phyloP scores from a whole-genome alignment of 1,284 basidiomycete species.

The Trichosporon sp. region DNA sequence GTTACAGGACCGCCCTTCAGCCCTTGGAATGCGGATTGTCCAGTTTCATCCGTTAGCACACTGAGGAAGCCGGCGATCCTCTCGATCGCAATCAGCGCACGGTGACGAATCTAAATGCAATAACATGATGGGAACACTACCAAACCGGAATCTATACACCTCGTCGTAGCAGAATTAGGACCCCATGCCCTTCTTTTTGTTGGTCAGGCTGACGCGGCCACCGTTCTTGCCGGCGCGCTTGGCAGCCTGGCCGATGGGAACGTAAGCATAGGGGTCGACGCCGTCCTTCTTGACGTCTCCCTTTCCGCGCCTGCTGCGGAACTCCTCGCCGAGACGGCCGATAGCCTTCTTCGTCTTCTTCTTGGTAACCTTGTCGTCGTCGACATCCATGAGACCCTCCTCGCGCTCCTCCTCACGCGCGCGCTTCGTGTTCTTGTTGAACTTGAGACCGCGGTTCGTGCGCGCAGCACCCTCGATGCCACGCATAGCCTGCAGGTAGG shows the following conservation, averaged over 20 bases:
- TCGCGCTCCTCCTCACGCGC: constrained; percentile 69
- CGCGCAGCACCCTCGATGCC: constrained; percentile 81
- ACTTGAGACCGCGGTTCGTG: constrained; percentile 83
- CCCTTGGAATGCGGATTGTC: too few relatives aligned
- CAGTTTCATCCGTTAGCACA: background rate
- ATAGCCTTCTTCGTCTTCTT: constrained; percentile 58
- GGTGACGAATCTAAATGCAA: constrained; percentile 10
- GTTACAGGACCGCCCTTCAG: too few relatives aligned
- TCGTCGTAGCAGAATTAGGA: constrained; percentile 21
- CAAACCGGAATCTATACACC: constrained; percentile 17
- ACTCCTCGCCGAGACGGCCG: constrained; percentile 75
- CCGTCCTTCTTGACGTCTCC: constrained; percentile 87
- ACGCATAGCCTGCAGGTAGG: constrained; percentile 80
- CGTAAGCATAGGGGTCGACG: constrained; percentile 87
- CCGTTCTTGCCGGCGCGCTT: constrained; percentile 38
- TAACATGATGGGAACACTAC: constrained; percentile 18
- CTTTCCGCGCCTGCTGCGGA: constrained; percentile 75
- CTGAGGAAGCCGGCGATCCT: background rate
- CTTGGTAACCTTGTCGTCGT: constrained; percentile 67
- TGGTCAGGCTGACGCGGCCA: constrained; percentile 50
- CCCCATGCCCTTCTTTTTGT: constrained; percentile 57
- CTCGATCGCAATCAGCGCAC: background rate
- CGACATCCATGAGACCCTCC: constrained; percentile 44
- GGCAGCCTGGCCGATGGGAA: constrained; percentile 78
- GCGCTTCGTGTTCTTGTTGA: constrained; percentile 96